Evolutionary conservation across 352 stramenopile genomes (phyloP).

Genomic region (Pythium coloratum): DNA sequence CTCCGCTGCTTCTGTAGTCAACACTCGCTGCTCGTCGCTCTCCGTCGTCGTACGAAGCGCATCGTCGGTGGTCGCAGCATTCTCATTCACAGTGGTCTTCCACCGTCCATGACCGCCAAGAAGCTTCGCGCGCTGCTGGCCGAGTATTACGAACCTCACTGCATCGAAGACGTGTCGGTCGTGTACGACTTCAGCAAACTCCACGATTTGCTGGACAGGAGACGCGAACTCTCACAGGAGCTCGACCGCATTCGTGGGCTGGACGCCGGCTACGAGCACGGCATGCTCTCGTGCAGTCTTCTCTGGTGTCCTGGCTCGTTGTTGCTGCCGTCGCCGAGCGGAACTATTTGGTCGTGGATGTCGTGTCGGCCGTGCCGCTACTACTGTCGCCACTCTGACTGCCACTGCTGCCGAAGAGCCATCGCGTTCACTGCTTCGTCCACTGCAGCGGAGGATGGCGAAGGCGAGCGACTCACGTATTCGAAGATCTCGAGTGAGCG

Average conservation of each 20-base stretch:
- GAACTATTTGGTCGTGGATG: slow-evolving; percentile 46
- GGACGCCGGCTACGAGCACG: slow-evolving; percentile 52
- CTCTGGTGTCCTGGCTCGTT: slow-evolving; percentile 65
- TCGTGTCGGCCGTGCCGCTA: slow-evolving; percentile 65
- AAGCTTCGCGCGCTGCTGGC: slow-evolving; percentile 41
- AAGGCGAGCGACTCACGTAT: slow-evolving; percentile 21
- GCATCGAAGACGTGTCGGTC: slow-evolving; percentile 64
- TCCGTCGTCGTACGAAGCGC: slow-evolving; percentile 56
- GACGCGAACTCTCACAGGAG: slow-evolving; percentile 42
- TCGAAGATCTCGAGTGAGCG: slow-evolving; percentile 34
- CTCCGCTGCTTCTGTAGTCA: slow-evolving; percentile 30
- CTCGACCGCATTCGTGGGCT: slow-evolving; percentile 58
- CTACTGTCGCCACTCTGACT: slow-evolving; percentile 45
- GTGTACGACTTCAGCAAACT: slow-evolving; percentile 62
- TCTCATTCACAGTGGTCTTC: slow-evolving; percentile 64
- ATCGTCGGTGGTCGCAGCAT: slow-evolving; percentile 71
- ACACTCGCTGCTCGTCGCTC: slow-evolving; percentile 43
- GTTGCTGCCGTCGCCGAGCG: slow-evolving; percentile 40
- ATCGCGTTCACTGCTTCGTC: neutral
- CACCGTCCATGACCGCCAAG: slow-evolving; percentile 45
- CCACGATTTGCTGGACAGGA: slow-evolving; percentile 55
- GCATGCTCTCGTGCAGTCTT: slow-evolving; percentile 64
- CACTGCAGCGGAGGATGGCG: neutral
- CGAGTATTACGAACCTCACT: slow-evolving; percentile 38
- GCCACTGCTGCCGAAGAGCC: slow-evolving; percentile 42